Evolutionary conservation across 2,329 filamentous ascomycete species (phyloP).

Genomic region (Calonectria fujianensis): DNA sequence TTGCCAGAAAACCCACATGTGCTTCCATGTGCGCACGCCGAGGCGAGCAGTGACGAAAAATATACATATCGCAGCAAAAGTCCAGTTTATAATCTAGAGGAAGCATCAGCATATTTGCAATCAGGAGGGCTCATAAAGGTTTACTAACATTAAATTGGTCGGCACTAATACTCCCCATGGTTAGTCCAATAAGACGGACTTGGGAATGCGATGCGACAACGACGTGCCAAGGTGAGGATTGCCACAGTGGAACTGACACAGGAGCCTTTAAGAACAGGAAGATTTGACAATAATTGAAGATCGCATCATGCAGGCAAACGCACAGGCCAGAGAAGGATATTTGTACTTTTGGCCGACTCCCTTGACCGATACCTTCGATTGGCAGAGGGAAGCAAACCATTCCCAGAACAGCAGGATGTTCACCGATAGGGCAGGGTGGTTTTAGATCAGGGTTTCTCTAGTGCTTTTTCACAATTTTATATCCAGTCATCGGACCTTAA

Average conservation of each 20-base stretch:
- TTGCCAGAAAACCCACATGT: slow-evolving; percentile 6
- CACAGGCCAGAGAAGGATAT: too few species aligned
- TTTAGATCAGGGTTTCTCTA: neutral
- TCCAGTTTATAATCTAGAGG: neutral
- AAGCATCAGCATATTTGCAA: neutral
- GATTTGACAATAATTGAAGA: neutral
- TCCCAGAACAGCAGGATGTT: neutral
- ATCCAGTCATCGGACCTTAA: neutral
- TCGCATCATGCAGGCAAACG: neutral
- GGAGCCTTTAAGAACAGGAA: neutral
- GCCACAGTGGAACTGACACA: neutral
- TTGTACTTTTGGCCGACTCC: too few species aligned
- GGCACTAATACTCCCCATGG: neutral
- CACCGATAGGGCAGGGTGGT: neutral
- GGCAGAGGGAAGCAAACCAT: neutral
- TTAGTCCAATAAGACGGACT: neutral
- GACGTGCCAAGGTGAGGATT: neutral
- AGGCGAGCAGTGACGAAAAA: neutral
- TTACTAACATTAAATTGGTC: neutral
- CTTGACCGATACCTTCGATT: too few species aligned
- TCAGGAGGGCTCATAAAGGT: neutral
- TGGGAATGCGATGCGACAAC: neutral
- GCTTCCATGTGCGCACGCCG: slow-evolving; percentile 1
- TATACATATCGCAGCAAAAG: neutral
- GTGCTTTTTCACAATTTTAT: neutral